These are phyloP conservation scores for Russula lepida DNA, from an alignment of 768 basidiomycete genomes.

Conservation along the genomic window DNA sequence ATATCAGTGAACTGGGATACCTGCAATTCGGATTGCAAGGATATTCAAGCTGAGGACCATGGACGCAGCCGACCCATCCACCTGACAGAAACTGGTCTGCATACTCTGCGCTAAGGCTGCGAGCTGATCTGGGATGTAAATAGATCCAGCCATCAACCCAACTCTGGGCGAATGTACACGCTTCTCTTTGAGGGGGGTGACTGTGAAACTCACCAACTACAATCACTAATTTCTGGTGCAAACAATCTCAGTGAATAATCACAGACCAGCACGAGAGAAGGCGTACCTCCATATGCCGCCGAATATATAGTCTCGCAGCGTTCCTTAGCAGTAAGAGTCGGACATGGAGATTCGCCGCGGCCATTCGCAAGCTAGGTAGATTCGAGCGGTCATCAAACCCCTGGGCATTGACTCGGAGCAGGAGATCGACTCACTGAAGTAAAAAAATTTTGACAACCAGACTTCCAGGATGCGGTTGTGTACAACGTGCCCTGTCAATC, in stretches of 20 bases:
- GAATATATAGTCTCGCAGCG: neutral
- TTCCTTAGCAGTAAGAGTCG: neutral
- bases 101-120: no score
- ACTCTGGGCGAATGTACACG: no score
- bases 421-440: neutral
- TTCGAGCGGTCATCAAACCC: neutral
- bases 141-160: no score
- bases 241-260: neutral
- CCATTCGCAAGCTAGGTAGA: neutral
- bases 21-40: neutral
- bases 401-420: neutral
- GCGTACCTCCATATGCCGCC: neutral
- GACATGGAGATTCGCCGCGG: slow-evolving; percentile 2
- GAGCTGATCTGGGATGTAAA: no score
- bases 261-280: neutral
- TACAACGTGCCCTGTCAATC: neutral
- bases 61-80: neutral
- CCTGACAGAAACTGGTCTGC: neutral
- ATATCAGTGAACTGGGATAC: neutral
- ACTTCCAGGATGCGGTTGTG: neutral
- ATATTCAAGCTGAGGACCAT: neutral
- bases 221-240: neutral
- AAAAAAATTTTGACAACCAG: neutral
- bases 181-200: no score
- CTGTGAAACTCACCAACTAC: neutral